Percentiles rank a stretch among this genome's conserved stretches.
Conservation (phyloP, 306 rosid species). For the Castanopsis chinensis region DNA sequence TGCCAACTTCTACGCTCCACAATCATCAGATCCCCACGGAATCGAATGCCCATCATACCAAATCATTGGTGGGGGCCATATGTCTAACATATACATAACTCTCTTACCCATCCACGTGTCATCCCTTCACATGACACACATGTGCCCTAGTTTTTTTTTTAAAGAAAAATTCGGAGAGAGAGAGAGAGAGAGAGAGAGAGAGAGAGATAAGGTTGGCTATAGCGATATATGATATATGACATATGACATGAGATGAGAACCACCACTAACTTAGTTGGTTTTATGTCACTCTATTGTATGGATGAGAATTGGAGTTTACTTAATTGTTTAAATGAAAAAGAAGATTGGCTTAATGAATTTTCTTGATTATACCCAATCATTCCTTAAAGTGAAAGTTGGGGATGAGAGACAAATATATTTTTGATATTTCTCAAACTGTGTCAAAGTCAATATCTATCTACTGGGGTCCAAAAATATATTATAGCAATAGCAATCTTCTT, state of each 20-base stretch:
- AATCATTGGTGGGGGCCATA: conserved; percentile 72
- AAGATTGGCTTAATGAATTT: conserved; percentile 20
- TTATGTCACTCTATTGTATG: conserved; percentile 31
- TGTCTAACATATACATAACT: conserved; percentile 33
- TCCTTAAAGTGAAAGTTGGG: conserved; percentile 20
- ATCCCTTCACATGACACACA: conserved; percentile 21
- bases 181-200: not conserved
- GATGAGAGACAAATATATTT: not conserved
- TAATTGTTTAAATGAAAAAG: conserved; percentile 19
- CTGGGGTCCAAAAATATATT: conserved; percentile 30
- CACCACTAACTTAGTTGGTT: conserved; percentile 39
- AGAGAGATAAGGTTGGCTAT: conserved; percentile 20
- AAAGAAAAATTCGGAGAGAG: not conserved
- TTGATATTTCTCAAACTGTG: conserved; percentile 25
- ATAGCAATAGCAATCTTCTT: not conserved
- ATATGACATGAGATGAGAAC: conserved; percentile 44
- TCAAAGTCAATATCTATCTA: conserved; percentile 57
- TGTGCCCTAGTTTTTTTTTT: not conserved
- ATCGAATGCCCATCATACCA: conserved; percentile 84
- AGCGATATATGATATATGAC: no score
- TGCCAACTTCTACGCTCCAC: conserved; percentile 64
- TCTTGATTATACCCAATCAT: conserved; percentile 36
- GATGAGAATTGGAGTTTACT: conserved; percentile 26
- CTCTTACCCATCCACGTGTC: conserved; percentile 27
- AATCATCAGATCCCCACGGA: conserved; percentile 64